These are phyloP conservation scores for Microbotryum scabiosae DNA, from an alignment of 1,284 basidiomycete species.

Conservation along the genomic window DNA sequence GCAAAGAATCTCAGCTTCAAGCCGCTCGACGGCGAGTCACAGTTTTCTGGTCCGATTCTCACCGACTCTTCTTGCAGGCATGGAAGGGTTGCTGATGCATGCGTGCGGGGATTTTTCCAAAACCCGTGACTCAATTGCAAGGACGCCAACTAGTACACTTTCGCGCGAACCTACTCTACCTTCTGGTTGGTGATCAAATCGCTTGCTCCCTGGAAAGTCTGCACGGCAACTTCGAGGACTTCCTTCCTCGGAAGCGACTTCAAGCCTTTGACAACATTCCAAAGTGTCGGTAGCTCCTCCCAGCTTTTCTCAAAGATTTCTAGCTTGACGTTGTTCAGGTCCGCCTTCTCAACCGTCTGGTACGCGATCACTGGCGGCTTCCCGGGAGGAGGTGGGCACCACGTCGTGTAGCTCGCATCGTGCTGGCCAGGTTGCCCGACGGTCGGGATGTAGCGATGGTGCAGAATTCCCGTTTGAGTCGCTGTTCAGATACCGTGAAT, in stretches of 20 bases:
- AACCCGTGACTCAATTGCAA: not conserved
- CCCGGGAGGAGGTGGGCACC: conserved; percentile 14
- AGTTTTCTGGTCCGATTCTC: too few relatives aligned
- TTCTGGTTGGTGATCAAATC: conserved; percentile 11
- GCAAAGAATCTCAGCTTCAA: too few relatives aligned
- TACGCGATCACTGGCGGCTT: conserved; percentile 14
- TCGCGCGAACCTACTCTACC: conserved; percentile 1
- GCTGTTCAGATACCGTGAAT: conserved; percentile 8
- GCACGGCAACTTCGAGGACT: conserved; percentile 14
- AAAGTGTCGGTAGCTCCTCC: conserved; percentile 28
- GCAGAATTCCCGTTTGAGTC: conserved; percentile 29
- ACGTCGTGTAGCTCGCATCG: conserved; percentile 34
- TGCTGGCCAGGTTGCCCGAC: conserved; percentile 34
- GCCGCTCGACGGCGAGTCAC: too few relatives aligned
- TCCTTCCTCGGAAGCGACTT: conserved; percentile 11
- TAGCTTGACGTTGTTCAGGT: conserved; percentile 15
- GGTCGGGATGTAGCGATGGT: conserved; percentile 34
- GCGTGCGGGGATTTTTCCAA: too few relatives aligned
- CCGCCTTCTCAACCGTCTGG: conserved; percentile 2
- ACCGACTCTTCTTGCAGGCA: too few relatives aligned
- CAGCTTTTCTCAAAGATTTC: conserved; percentile 15
- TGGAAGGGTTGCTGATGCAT: too few relatives aligned
- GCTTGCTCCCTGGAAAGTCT: conserved; percentile 14
- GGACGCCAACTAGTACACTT: not conserved
- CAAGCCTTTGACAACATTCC: conserved; percentile 29